A percentile compares a stretch with the other conserved stretches of the same genome.
These are phyloP conservation scores for Penicillium polonicum DNA, from an alignment of 2,329 filamentous ascomycete genomes.

Conservation along the genomic window DNA sequence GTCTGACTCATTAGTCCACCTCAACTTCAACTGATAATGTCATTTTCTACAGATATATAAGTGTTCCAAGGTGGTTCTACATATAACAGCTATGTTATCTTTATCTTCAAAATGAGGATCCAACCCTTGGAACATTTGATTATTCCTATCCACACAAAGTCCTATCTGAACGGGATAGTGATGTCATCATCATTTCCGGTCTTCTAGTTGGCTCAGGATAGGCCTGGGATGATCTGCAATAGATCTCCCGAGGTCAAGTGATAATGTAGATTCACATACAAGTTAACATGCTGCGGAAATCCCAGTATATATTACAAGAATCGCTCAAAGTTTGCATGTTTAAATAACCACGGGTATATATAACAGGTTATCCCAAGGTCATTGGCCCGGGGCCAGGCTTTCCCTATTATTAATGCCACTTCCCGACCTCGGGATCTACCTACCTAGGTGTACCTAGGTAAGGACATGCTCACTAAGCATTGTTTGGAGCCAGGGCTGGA, in stretches of 20 bases:
- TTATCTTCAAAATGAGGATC: background rate
- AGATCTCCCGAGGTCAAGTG: background rate
- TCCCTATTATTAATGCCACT: background rate
- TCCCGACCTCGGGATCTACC: background rate
- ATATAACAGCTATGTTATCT: background rate
- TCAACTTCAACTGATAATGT: background rate
- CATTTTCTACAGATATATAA: background rate
- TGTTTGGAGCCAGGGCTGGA: too few species aligned
- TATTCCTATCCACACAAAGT: background rate
- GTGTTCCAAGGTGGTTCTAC: background rate
- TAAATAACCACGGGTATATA: background rate
- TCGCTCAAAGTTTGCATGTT: background rate
- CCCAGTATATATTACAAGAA: background rate
- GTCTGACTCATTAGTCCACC: conserved; percentile 7
- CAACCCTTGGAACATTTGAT: too few species aligned
- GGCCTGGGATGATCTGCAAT: background rate
- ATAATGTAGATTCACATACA: background rate
- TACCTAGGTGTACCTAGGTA: too few species aligned
- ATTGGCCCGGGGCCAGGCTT: background rate
- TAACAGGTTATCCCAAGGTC: background rate
- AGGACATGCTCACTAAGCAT: too few species aligned
- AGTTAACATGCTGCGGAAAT: background rate
- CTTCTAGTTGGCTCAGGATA: background rate
- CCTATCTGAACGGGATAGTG: background rate
- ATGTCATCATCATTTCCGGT: background rate